Evolutionary conservation across 805 yeast species (phyloP).

Genomic region (Metschnikowia borealis): DNA sequence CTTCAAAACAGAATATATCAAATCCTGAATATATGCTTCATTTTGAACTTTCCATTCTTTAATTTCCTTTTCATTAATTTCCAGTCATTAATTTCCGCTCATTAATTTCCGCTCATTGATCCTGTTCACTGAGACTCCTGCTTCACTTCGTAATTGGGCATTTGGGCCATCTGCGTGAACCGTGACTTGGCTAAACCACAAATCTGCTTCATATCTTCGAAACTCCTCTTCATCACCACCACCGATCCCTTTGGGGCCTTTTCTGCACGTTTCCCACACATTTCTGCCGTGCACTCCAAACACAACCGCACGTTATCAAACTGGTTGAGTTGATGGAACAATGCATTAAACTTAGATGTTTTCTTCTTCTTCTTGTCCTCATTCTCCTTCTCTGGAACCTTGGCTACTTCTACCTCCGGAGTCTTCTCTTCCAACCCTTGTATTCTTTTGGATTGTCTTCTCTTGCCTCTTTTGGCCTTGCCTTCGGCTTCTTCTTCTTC

Average conservation of each 20-base stretch:
- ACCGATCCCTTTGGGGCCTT: conserved; percentile 21
- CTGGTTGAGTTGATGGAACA: conserved; percentile 25
- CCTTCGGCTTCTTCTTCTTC: conserved; percentile 6
- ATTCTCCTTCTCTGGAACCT: conserved; percentile 1
- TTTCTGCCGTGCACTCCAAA: conserved; percentile 26
- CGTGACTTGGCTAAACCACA: conserved; percentile 19
- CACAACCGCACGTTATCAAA: conserved; percentile 26
- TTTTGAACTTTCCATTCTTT: too few relatives aligned
- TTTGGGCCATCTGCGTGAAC: not conserved
- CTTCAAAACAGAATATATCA: too few relatives aligned
- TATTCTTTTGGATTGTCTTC: conserved; percentile 8
- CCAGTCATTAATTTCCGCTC: too few relatives aligned
- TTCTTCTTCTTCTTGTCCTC: conserved; percentile 4
- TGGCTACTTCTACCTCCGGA: conserved; percentile 1
- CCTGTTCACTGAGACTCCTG: too few relatives aligned
- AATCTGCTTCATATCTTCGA: conserved; percentile 21
- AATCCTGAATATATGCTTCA: too few relatives aligned
- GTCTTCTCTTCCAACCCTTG: conserved; percentile 5
- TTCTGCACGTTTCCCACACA: conserved; percentile 19
- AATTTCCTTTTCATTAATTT: too few relatives aligned
- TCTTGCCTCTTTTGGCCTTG: conserved; percentile 6
- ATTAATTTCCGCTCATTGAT: too few relatives aligned
- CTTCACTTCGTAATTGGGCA: not conserved
- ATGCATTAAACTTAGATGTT: conserved; percentile 18
- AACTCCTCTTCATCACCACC: conserved; percentile 20